Conservation (phyloP, 2,329 filamentous ascomycete genomes). For the Aureobasidium sp. region DNA sequence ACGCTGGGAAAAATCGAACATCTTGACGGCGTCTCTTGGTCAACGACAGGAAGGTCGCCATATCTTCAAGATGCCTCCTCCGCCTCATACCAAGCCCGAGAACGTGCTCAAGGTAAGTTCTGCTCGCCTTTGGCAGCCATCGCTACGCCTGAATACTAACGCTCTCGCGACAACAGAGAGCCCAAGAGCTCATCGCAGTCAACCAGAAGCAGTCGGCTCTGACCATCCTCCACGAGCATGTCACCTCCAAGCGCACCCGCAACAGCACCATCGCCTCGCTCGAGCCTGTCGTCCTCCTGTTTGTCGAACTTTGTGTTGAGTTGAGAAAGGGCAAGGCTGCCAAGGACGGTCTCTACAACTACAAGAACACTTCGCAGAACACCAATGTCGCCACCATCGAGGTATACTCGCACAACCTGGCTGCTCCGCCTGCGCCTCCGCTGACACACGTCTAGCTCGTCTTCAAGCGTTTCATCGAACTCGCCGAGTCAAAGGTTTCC, state of each 20-base stretch:
- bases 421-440: background rate
- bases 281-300: slow-evolving; percentile 96
- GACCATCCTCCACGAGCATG: slow-evolving; percentile 95
- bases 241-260: slow-evolving; percentile 94
- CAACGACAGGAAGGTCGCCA: slow-evolving; percentile 12
- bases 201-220: slow-evolving; percentile 87
- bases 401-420: slow-evolving; percentile 42
- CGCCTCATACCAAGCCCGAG: slow-evolving; percentile 94
- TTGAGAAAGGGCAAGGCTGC: slow-evolving; percentile 96
- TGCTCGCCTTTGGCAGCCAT: background rate
- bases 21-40: slow-evolving; percentile 10
- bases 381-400: slow-evolving; percentile 98
- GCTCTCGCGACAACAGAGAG: slow-evolving; percentile 50
- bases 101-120: slow-evolving; percentile 79
- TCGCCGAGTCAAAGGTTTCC: slow-evolving; percentile 92
- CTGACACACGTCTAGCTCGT: slow-evolving; percentile 55
- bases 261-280: slow-evolving; percentile 94
- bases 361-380: slow-evolving; percentile 99
- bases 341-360: slow-evolving; percentile 98
- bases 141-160: slow-evolving; percentile 16
- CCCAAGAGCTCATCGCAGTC: slow-evolving; percentile 97
- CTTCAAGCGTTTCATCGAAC: slow-evolving; percentile 94
- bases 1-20: slow-evolving; percentile 9
- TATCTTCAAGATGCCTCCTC: slow-evolving; percentile 70
- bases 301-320: slow-evolving; percentile 94